phyloP scores from a whole-genome alignment of 176 grass and related monocot species.

The Rhipidocladum racemiflorum region DNA sequence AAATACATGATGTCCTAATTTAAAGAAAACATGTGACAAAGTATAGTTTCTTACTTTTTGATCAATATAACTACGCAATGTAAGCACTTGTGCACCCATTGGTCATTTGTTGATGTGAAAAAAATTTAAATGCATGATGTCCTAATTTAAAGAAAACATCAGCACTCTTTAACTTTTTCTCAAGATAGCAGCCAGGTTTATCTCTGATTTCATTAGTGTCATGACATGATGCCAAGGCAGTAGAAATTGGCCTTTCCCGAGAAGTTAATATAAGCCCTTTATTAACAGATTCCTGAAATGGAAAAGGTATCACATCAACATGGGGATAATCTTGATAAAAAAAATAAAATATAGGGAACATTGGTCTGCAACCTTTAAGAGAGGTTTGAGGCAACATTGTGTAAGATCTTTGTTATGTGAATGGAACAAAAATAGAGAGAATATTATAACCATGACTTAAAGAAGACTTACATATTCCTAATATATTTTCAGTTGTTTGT shows the following conservation, averaged over 20 bases:
- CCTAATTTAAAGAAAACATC: no score
- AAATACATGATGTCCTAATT: no score
- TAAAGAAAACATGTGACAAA: no score
- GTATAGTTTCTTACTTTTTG: no score
- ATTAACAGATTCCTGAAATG: constrained; percentile 33
- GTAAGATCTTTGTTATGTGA: not conserved
- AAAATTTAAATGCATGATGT: no score
- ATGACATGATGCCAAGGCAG: not conserved
- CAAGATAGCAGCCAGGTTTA: not conserved
- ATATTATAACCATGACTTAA: not conserved
- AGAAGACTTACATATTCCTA: not conserved
- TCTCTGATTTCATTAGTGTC: not conserved
- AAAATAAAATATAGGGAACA: not conserved
- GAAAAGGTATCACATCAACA: constrained; percentile 4
- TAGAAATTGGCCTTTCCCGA: constrained; percentile 2
- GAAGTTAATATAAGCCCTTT: not conserved
- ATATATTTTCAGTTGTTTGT: not conserved
- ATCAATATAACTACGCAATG: no score
- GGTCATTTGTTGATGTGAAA: no score
- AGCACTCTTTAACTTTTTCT: constrained; percentile 5
- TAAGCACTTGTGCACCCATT: no score
- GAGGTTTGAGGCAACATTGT: not conserved
- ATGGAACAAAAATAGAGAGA: not conserved
- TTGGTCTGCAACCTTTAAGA: not conserved
- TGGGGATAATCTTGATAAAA: constrained; percentile 15